Conservation (phyloP, 345 rosid genomes). For the Odontarrhena argentea region DNA sequence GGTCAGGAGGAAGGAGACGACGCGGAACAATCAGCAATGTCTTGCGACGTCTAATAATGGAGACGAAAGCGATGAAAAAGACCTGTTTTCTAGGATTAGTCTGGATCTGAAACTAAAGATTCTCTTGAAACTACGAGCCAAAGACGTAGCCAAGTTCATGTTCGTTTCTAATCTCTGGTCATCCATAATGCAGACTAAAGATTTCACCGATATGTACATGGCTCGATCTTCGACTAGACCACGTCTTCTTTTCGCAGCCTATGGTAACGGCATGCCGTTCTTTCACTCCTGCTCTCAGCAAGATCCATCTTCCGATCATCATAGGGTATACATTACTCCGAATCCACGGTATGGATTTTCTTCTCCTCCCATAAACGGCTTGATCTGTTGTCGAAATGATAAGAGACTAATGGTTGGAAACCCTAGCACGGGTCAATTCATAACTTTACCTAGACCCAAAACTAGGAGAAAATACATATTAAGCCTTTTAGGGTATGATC, state of each 20-base stretch:
- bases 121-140: background rate
- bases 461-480: background rate
- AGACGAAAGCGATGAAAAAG: background rate
- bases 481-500: conserved; percentile 4
- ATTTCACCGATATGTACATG: background rate
- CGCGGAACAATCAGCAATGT: no score
- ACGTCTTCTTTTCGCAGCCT: background rate
- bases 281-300: background rate
- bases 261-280: background rate
- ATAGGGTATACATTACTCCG: no score
- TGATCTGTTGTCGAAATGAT: background rate
- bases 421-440: conserved; percentile 9
- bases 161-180: background rate
- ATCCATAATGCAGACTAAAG: background rate
- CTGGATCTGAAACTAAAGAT: background rate
- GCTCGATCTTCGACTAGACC: background rate
- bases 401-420: background rate
- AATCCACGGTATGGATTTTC: background rate
- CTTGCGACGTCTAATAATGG: background rate
- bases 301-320: background rate
- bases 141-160: background rate
- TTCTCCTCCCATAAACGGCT: conserved; percentile 1
- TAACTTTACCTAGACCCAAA: background rate
- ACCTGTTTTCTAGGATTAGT: background rate
- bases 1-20: background rate